Evolutionary conservation across 2,329 filamentous ascomycete genomes (phyloP).

Genomic region (Penicillium sp.): DNA sequence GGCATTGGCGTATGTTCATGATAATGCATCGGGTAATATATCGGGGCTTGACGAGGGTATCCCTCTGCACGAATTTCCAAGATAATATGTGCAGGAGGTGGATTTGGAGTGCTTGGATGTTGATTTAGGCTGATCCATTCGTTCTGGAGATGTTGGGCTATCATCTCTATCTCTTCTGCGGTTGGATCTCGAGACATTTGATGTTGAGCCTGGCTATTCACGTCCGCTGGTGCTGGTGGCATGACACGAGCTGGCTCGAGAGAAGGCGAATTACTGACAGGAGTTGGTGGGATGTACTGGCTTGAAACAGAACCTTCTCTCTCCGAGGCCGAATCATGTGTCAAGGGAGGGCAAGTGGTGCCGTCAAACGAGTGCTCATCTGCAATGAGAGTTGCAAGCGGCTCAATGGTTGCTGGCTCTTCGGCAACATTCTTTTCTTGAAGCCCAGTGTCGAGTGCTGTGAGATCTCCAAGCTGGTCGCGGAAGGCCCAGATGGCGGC

Average conservation of each 20-base stretch:
- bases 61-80: neutral
- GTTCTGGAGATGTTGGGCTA: neutral
- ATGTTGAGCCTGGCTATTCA: neutral
- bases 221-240: neutral
- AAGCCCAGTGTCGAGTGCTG: neutral
- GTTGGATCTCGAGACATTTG: neutral
- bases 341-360: neutral
- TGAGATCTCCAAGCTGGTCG: neutral
- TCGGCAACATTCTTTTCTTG: neutral
- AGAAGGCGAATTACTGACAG: neutral
- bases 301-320: neutral
- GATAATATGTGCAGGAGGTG: neutral
- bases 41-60: neutral
- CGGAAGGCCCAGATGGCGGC: neutral
- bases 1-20: neutral
- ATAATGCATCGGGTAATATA: neutral
- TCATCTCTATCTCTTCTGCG: neutral
- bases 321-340: neutral
- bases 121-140: neutral
- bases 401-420: neutral
- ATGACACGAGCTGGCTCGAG: neutral
- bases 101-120: neutral
- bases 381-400: neutral
- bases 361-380: neutral
- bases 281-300: neutral